Evolutionary conservation across 2,329 filamentous ascomycete species (phyloP), one percentile per base, ranked within the genome.

Genomic region (Penicillium aurantiogriseum): DNA sequence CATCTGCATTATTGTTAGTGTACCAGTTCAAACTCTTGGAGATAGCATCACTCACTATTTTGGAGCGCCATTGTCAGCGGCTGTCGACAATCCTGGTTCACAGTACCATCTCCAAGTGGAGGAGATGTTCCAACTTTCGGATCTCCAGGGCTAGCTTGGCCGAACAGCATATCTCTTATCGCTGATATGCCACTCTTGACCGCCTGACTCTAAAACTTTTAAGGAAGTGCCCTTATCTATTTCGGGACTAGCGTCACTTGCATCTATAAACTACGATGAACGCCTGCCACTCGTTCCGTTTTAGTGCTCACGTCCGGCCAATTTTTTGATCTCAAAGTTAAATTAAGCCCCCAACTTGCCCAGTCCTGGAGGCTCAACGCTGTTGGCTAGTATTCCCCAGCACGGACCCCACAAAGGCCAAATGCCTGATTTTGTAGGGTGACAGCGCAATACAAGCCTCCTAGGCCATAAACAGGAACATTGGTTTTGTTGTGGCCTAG

Each of bases 41-140:
- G 11, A 21, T 8, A 56, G n/a, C 7, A 50, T 40, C 2, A 57
- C 66, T 43, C 47, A 73, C 71, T 55, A 64, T 68, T 70, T 64
- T 70, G 69, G 57, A 70, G 68, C 61, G 58, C 59, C 71, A 74
- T 74, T 59, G 55, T 72, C 65, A 68, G 67, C 58, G 57, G 60
- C 54, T 62, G 56, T 64, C 58, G 56, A 58, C 51, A 60, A 59
- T 53, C 47, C 51, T 56, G 65, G 43, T 56, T 64, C 61, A 63
- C 64, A 49, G 55, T 56, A 53, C 54, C 67, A 69, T 71, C 59
- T 59, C 66, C 56, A 60, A 58, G 54, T 54, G 50, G 51, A 54
- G 57, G 52, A 27, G 54, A 59, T 54, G 60, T 63, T 62, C 49
- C 35, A 60, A 56, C 52, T 55, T 60, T 48, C 57, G 46, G 57